A percentile compares a stretch with the other conserved stretches of the same genome.
Conservation (phyloP, 2,329 filamentous ascomycete species). For the Colletotrichum musae region DNA sequence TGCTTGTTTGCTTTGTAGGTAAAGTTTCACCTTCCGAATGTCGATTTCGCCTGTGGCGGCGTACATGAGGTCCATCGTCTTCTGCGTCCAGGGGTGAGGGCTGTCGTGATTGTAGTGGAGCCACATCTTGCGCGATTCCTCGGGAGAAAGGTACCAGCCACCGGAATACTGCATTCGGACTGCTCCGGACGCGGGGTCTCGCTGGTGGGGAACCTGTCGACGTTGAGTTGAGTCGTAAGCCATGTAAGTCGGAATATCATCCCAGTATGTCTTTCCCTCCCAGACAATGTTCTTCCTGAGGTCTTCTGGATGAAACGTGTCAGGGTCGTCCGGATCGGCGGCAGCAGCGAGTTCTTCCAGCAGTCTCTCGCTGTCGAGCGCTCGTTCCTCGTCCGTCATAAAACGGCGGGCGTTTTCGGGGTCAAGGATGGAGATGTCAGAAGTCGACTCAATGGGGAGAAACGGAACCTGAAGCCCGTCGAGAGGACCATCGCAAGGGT, state of each 20-base stretch:
- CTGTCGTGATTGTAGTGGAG: constrained; percentile 39
- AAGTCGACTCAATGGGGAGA: constrained; percentile 7
- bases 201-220: constrained; percentile 20
- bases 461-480: constrained; percentile 14
- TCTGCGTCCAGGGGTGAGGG: constrained; percentile 25
- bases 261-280: constrained; percentile 29
- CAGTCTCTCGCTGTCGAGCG: constrained; percentile 6
- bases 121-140: constrained; percentile 31
- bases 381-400: constrained; percentile 14
- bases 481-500: constrained; percentile 26
- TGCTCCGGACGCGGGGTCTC: constrained; percentile 29
- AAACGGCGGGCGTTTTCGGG: constrained; percentile 15
- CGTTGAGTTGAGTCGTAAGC: constrained; percentile 29
- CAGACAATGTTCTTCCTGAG: constrained; percentile 30
- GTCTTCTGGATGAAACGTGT: constrained; percentile 13
- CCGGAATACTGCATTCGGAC: constrained; percentile 26
- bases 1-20: constrained; percentile 41
- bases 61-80: constrained; percentile 44
- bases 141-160: constrained; percentile 17
- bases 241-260: constrained; percentile 16
- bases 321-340: constrained; percentile 11
- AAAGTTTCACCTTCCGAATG: constrained; percentile 45
- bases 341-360: constrained; percentile 4
- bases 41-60: constrained; percentile 41
- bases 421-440: constrained; percentile 5